phyloP scores from a whole-genome alignment of 202 grass and related monocot species.

The Thinopyrum obtusiflorum region DNA sequence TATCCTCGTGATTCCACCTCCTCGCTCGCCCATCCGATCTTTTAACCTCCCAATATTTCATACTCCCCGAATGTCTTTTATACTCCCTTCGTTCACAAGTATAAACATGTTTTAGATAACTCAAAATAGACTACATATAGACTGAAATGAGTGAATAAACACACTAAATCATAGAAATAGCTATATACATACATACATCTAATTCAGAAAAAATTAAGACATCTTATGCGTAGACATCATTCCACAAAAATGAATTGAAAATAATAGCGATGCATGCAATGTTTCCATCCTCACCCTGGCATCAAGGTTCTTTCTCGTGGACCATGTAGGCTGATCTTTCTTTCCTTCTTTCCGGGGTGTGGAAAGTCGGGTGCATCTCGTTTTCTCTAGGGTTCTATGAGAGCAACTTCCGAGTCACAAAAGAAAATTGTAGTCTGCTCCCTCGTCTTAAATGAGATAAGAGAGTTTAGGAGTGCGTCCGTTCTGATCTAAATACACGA shows the following conservation, averaged over 20 bases:
- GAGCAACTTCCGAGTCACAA: neutral
- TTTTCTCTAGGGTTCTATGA: neutral
- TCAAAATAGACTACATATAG: no score
- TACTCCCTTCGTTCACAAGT: no score
- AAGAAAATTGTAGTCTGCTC: neutral
- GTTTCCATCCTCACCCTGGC: neutral
- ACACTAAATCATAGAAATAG: no score
- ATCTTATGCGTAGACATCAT: no score
- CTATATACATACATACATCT: no score
- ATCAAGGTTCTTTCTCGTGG: neutral
- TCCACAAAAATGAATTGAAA: neutral
- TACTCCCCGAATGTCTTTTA: no score
- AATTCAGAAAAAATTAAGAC: no score
- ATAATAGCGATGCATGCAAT: neutral
- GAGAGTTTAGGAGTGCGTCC: no score
- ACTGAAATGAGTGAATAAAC: no score
- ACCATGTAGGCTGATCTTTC: neutral
- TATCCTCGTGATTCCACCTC: neutral
- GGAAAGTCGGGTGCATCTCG: neutral
- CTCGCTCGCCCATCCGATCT: neutral
- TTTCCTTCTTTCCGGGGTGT: neutral
- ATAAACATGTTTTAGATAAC: no score
- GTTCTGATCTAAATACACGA: no score
- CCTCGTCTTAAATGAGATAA: neutral
- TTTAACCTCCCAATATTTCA: neutral